Evolutionary conservation across 805 yeast species (phyloP).

Genomic region (Saccharomyces jurei): DNA sequence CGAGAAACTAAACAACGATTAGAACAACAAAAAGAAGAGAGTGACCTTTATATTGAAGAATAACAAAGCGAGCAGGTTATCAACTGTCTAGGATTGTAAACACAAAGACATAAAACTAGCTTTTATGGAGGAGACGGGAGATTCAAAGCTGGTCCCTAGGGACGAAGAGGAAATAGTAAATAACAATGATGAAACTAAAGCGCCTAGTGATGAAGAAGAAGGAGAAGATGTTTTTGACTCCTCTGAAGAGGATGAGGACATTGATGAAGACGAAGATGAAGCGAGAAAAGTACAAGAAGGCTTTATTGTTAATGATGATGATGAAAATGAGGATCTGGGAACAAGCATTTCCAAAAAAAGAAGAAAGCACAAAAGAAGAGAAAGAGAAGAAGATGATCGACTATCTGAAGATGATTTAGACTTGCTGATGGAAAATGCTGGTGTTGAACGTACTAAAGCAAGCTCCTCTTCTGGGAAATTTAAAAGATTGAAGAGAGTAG

Average conservation of each 20-base stretch:
- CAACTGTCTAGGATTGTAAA: background rate
- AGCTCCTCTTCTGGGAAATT: conserved; percentile 37
- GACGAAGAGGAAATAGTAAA: conserved; percentile 31
- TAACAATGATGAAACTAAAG: conserved; percentile 33
- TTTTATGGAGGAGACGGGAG: background rate
- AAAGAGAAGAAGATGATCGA: conserved; percentile 49
- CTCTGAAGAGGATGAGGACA: conserved; percentile 83
- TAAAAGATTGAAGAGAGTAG: conserved; percentile 79
- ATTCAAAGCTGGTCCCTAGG: conserved; percentile 2
- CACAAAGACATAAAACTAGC: background rate
- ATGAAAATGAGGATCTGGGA: conserved; percentile 38
- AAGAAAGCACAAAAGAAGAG: conserved; percentile 36
- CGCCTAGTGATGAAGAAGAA: conserved; percentile 36
- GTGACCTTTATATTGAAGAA: background rate
- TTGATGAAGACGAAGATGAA: conserved; percentile 85
- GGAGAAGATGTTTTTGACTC: conserved; percentile 56
- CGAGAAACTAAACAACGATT: background rate
- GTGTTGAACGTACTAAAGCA: conserved; percentile 45
- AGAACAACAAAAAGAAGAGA: background rate
- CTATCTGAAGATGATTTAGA: conserved; percentile 95
- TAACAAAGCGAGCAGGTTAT: background rate
- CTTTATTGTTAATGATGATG: conserved; percentile 89
- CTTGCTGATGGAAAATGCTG: conserved; percentile 81
- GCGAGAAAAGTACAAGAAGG: conserved; percentile 78
- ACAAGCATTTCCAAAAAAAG: conserved; percentile 23